These are phyloP conservation scores for Sarcodon sp. DNA, from an alignment of 768 basidiomycete species.

Conservation along the genomic window DNA sequence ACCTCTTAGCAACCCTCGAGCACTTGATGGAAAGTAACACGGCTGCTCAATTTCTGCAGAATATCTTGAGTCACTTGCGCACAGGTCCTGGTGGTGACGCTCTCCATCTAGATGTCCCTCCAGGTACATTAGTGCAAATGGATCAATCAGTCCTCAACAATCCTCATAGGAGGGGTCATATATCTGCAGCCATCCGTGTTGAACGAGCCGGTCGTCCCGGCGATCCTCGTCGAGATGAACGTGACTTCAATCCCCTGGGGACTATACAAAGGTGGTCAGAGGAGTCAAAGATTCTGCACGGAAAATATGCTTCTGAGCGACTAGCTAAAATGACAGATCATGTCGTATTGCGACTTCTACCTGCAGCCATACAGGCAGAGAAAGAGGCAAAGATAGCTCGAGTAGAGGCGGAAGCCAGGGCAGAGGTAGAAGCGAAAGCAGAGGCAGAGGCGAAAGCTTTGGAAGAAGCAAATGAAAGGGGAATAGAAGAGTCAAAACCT, in stretches of 20 bases:
- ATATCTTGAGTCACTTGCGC: conserved; percentile 54
- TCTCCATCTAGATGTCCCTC: conserved; percentile 68
- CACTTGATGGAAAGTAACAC: conserved; percentile 64
- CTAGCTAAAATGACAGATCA: conserved; percentile 58
- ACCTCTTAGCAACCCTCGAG: conserved; percentile 67
- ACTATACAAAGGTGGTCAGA: conserved; percentile 86
- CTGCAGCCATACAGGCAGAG: conserved; percentile 60
- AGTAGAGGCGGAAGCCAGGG: conserved; percentile 30
- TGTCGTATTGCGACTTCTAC: conserved; percentile 60
- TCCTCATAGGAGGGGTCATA: conserved; percentile 31
- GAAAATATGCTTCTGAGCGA: conserved; percentile 59
- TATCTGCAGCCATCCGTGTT: conserved; percentile 47
- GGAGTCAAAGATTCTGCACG: conserved; percentile 73
- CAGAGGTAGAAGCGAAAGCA: conserved; percentile 32
- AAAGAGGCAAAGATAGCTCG: conserved; percentile 21
- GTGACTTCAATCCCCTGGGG: conserved; percentile 62
- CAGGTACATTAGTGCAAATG: conserved; percentile 47
- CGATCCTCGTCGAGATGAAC: not conserved
- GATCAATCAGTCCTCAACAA: conserved; percentile 39
- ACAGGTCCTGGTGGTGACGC: conserved; percentile 37
- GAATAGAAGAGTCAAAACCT: conserved; percentile 18
- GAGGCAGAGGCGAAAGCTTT: conserved; percentile 23
- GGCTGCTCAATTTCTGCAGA: conserved; percentile 74
- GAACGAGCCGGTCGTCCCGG: conserved; percentile 37
- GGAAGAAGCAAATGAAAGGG: conserved; percentile 20